phyloP scores from a whole-genome alignment of 805 yeast species.

The Pichia cephalocereana region DNA sequence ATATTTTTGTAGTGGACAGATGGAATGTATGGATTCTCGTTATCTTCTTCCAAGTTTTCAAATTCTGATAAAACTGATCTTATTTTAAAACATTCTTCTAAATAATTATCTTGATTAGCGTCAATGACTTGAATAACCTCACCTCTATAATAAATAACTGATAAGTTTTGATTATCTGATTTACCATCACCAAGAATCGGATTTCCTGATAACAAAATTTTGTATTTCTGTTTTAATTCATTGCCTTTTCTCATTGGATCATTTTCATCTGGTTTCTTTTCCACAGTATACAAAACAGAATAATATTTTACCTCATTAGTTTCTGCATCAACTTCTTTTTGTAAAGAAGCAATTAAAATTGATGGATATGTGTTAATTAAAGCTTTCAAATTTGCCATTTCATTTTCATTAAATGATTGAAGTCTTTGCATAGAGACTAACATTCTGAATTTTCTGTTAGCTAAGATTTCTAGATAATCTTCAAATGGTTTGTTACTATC shows the following conservation, averaged over 20 bases:
- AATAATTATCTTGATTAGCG: conserved; percentile 92
- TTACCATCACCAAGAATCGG: conserved; percentile 96
- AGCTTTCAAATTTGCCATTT: conserved; percentile 57
- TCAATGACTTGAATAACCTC: conserved; percentile 92
- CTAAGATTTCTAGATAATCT: conserved; percentile 63
- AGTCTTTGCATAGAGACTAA: conserved; percentile 84
- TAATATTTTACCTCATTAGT: conserved; percentile 36
- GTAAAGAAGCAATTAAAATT: conserved; percentile 45
- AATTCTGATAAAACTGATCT: conserved; percentile 84
- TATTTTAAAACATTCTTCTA: conserved; percentile 89
- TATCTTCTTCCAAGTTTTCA: conserved; percentile 53
- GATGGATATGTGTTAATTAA: conserved; percentile 69
- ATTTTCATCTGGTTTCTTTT: conserved; percentile 38
- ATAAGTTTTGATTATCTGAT: conserved; percentile 89
- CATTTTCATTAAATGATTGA: conserved; percentile 54
- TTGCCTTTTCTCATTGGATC: conserved; percentile 17
- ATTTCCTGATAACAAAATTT: conserved; percentile 78
- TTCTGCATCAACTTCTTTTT: conserved; percentile 35
- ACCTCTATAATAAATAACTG: conserved; percentile 81
- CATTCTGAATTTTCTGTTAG: conserved; percentile 70
- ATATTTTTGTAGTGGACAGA: conserved; percentile 36
- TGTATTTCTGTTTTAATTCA: conserved; percentile 40
- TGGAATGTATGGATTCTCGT: conserved; percentile 43
- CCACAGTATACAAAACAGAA: conserved; percentile 64
- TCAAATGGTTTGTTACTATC: conserved; percentile 38